These are phyloP conservation scores for Nemania abortiva DNA, from an alignment of 2,329 filamentous ascomycete genomes.

Conservation along the genomic window DNA sequence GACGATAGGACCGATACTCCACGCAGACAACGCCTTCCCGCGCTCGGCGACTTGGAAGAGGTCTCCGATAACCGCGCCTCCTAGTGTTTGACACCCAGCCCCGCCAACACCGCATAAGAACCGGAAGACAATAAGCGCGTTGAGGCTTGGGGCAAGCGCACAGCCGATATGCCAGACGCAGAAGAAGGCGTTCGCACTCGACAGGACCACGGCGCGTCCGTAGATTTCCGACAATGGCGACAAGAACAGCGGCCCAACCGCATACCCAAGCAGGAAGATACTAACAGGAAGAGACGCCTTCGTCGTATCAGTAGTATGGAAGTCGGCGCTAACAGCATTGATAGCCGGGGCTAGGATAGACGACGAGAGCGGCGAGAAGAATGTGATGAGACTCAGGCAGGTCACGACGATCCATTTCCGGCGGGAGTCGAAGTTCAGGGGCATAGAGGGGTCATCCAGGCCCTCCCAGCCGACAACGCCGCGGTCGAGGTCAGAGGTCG, in stretches of 20 bases:
- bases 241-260: slow-evolving; percentile 67
- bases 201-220: slow-evolving; percentile 69
- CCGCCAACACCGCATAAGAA: slow-evolving; percentile 71
- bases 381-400: slow-evolving; percentile 70
- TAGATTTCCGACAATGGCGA: slow-evolving; percentile 74
- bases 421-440: slow-evolving; percentile 66
- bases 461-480: slow-evolving; percentile 72
- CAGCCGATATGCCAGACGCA: slow-evolving; percentile 73
- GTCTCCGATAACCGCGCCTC: slow-evolving; percentile 67
- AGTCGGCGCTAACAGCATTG: slow-evolving; percentile 58
- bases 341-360: slow-evolving; percentile 69
- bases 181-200: slow-evolving; percentile 69
- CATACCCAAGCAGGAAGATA: slow-evolving; percentile 72
- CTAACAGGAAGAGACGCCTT: slow-evolving; percentile 67
- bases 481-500: slow-evolving; percentile 62
- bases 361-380: slow-evolving; percentile 74
- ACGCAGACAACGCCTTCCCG: slow-evolving; percentile 63
- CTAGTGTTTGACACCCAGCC: slow-evolving; percentile 65
- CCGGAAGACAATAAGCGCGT: slow-evolving; percentile 68
- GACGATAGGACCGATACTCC: slow-evolving; percentile 60
- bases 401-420: slow-evolving; percentile 70
- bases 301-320: slow-evolving; percentile 57
- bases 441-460: slow-evolving; percentile 68
- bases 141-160: slow-evolving; percentile 67
- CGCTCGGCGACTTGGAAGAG: slow-evolving; percentile 62